These are phyloP conservation scores for Ophiostoma ips DNA, from an alignment of 2,329 filamentous ascomycete species.

Conservation along the genomic window DNA sequence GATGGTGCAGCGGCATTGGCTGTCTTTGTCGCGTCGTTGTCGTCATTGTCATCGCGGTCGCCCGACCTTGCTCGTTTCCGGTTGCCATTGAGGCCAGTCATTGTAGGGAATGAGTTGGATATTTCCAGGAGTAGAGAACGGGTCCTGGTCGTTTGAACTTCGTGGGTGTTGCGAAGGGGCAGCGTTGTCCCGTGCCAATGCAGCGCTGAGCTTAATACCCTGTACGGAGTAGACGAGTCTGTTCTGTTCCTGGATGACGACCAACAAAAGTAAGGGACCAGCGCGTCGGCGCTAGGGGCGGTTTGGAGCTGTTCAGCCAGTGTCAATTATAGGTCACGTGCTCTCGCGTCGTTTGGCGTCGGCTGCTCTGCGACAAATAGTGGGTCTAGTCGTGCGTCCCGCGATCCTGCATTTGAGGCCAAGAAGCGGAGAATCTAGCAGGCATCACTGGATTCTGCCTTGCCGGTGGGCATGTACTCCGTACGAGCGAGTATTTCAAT, in stretches of 20 bases:
- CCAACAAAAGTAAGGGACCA: background rate
- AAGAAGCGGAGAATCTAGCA: too few species aligned
- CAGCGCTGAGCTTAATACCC: too few species aligned
- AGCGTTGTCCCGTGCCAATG: background rate
- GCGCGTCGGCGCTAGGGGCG: background rate
- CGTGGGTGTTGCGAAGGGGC: background rate
- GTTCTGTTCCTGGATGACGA: constrained; percentile 1
- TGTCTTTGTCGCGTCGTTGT: background rate
- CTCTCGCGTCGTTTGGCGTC: constrained; percentile 8
- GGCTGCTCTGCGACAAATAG: background rate
- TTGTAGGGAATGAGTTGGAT: background rate
- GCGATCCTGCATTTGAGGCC: too few species aligned
- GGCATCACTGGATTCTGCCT: too few species aligned
- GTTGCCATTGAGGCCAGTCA: constrained; percentile 7
- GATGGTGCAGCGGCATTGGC: background rate
- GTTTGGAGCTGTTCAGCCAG: background rate
- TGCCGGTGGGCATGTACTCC: too few species aligned
- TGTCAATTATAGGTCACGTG: constrained; percentile 11
- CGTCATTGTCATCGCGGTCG: background rate
- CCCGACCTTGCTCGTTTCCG: constrained; percentile 9
- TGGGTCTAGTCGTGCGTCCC: background rate
- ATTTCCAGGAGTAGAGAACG: background rate
- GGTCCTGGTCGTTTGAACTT: background rate
- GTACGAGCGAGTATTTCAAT: too few species aligned
- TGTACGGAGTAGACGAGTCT: too few species aligned